A percentile compares a stretch with the other conserved stretches of the same genome.
These are phyloP conservation scores for Bruguiera hainesii DNA, from an alignment of 441 rosid species.

Conservation along the genomic window DNA sequence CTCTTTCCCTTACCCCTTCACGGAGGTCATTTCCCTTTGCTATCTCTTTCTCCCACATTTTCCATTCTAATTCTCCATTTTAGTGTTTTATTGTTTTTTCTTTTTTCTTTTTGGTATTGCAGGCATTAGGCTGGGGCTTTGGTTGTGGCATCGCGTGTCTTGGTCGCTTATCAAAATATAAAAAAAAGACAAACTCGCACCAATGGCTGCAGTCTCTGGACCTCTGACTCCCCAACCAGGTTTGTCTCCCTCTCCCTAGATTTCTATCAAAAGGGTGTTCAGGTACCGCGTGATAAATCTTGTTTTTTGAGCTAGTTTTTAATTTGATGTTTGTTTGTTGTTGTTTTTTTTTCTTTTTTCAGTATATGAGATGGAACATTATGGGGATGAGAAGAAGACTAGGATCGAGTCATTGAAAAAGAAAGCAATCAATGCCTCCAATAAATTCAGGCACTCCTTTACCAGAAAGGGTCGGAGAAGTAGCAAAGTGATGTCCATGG, in stretches of 20 bases:
- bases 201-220: constrained; percentile 42
- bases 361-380: constrained; percentile 32
- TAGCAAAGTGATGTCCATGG: constrained; percentile 62
- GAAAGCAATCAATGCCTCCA: constrained; percentile 58
- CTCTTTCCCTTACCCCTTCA: constrained; percentile 23
- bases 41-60: neutral
- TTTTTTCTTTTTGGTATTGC: constrained; percentile 9
- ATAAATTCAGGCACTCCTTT: constrained; percentile 63
- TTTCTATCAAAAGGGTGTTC: neutral
- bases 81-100: neutral
- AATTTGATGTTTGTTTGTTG: neutral
- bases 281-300: neutral
- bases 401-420: constrained; percentile 61
- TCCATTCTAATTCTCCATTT: neutral
- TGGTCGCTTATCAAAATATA: constrained; percentile 15
- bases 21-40: constrained; percentile 37
- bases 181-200: constrained; percentile 6
- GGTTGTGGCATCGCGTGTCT: constrained; percentile 21
- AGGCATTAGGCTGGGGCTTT: constrained; percentile 37
- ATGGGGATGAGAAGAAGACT: constrained; percentile 47
- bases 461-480: constrained; percentile 61
- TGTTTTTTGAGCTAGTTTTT: neutral
- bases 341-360: neutral
- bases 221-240: constrained; percentile 37
- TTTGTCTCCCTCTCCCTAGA: neutral